Evolutionary conservation across 164 flowering plant genomes (phyloP).

Genomic region (Warburgia ugandensis): DNA sequence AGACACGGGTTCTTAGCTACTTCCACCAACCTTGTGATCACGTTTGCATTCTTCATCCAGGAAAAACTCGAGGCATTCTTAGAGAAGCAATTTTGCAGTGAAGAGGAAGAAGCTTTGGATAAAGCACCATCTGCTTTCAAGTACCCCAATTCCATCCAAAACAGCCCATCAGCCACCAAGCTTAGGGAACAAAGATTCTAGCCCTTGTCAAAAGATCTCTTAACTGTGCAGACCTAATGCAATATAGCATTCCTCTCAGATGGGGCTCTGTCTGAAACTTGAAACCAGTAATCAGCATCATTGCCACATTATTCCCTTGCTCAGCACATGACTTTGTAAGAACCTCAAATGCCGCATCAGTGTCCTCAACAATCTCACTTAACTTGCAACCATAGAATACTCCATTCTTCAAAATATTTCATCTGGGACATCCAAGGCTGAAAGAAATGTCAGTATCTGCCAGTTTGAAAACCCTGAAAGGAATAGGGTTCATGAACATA

Average conservation of each 20-base stretch:
- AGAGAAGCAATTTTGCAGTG: conserved; percentile 57
- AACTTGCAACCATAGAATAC: conserved; percentile 59
- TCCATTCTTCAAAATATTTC: conserved; percentile 72
- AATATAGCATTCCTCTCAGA: conserved; percentile 68
- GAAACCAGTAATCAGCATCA: conserved; percentile 93
- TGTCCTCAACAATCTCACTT: conserved; percentile 44
- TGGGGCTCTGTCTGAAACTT: conserved; percentile 74
- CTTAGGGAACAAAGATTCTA: conserved; percentile 76
- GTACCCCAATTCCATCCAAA: conserved; percentile 80
- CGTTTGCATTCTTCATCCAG: conserved; percentile 32
- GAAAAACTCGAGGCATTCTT: conserved; percentile 68
- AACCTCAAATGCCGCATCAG: conserved; percentile 82
- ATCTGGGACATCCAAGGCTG: conserved; percentile 60
- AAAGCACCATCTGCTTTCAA: conserved; percentile 86
- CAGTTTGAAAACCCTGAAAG: conserved; percentile 92
- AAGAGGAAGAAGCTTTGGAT: conserved; percentile 76
- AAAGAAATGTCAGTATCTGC: conserved; percentile 77
- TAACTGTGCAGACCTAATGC: conserved; percentile 75
- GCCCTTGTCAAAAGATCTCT: conserved; percentile 68
- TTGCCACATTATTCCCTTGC: conserved; percentile 69
- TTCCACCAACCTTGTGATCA: conserved; percentile 59
- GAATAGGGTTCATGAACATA: conserved; percentile 85
- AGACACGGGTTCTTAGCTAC: conserved; percentile 94
- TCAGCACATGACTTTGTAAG: conserved; percentile 75
- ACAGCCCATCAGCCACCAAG: conserved; percentile 93